These are phyloP conservation scores for Pichia inconspicua DNA, from an alignment of 1,139 yeast genomes.

Conservation along the genomic window DNA sequence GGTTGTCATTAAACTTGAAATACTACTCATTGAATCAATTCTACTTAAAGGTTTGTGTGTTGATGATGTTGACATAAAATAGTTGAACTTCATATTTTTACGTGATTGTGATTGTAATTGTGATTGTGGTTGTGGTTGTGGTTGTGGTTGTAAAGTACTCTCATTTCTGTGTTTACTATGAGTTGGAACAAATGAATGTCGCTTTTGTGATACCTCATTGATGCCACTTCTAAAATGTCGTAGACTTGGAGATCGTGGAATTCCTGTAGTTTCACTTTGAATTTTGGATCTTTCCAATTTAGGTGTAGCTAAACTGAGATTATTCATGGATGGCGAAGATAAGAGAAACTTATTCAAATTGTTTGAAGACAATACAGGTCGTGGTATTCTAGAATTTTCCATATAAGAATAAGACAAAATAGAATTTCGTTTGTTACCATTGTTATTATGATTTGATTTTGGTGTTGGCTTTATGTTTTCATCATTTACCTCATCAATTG, in stretches of 20 bases:
- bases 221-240: not conserved
- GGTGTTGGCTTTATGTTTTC: not conserved
- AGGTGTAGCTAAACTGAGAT: not conserved
- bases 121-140: too few relatives aligned
- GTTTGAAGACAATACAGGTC: constrained; percentile 3
- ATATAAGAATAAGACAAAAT: not conserved
- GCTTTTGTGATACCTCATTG: not conserved
- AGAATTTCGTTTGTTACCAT: constrained; percentile 1
- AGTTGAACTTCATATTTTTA: not conserved
- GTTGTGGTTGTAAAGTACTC: too few relatives aligned
- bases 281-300: not conserved
- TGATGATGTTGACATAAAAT: not conserved
- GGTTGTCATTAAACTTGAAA: not conserved
- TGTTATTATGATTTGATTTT: not conserved
- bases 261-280: not conserved
- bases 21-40: not conserved
- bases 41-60: not conserved
- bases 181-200: not conserved
- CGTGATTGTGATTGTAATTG: not conserved
- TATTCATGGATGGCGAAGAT: not conserved
- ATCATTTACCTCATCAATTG: not conserved
- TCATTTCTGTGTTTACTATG: not conserved
- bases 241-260: constrained; percentile 7
- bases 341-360: not conserved
- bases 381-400: constrained; percentile 5